Conservation (phyloP, 2,329 filamentous ascomycete species). For the Aphanocladium album region DNA sequence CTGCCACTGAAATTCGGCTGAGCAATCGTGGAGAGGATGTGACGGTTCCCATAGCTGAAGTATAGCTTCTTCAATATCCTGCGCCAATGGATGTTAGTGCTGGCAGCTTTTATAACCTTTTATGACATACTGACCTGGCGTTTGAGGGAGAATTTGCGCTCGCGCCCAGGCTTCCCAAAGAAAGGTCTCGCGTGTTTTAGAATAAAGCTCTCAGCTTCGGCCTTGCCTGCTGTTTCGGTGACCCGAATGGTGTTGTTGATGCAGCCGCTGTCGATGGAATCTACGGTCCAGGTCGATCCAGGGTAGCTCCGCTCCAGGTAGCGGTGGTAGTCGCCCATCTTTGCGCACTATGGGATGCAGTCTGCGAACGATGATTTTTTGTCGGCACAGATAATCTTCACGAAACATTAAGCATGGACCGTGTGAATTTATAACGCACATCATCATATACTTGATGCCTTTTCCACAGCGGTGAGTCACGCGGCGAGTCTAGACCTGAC, state of each 20-base stretch:
- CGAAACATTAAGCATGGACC: no score
- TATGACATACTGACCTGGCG: background rate
- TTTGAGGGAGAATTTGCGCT: background rate
- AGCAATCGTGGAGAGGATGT: background rate
- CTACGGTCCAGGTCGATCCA: background rate
- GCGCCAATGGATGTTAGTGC: no score
- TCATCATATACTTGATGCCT: no score
- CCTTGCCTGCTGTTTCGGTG: background rate
- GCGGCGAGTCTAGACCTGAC: no score
- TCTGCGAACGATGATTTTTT: no score
- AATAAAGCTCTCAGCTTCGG: background rate
- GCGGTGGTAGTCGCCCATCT: background rate
- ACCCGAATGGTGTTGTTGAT: background rate
- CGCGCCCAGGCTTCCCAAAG: background rate
- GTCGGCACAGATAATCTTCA: no score
- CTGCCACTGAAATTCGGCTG: background rate
- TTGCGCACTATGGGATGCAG: no score
- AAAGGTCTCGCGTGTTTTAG: background rate
- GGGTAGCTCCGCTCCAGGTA: background rate
- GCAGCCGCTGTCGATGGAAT: background rate
- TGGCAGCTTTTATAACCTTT: no score
- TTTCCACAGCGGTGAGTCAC: no score
- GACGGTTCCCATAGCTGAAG: background rate
- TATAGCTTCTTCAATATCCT: background rate
- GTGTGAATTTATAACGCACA: no score